Base-by-base conservation (phyloP, 2,329 filamentous ascomycete genomes). In the Paracamarosporium sp. region DNA sequence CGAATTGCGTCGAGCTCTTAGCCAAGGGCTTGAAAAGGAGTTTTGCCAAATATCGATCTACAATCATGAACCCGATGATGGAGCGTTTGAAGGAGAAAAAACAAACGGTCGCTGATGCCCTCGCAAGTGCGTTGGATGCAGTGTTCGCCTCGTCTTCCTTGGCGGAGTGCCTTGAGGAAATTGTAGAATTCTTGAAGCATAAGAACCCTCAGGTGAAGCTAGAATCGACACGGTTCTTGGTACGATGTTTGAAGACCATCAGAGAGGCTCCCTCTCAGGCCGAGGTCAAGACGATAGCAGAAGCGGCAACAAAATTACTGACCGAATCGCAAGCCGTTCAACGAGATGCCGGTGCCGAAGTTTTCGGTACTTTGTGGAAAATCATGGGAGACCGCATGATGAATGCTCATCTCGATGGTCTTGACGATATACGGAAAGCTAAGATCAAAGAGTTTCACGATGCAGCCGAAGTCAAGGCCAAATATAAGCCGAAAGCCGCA, bases 171-270 rank as follows among this genome's bases (percentile, higher is more conserved):
- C 79, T 98, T n/a, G 93, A 97, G 71, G 95, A 99, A 61, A 96
- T 92, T 7, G 78, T 92, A 0, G 86, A 95, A 56, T 96, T 90
- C 64, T 79, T 98, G 30, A 88, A 88, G 65, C 92, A 97, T 84
- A 99, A 99, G 79, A 99, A 99, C 73, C 95, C 95, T 0, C 93
- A 97, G 71, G 91, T 99, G 62, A 99, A 99, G 79, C 92, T 97
- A 68, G 93, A 96, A 60, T 96, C 92, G 0, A 90, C 96, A 79
- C 92, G 92, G 62, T 98, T 99, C 69, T 82, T 99, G n/a, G 90
- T 96, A 48, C 87, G 95, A 62, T 94, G 90, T 72, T 82, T 99
- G 44, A 89, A 90, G 64, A 92, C 87, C 0, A 97, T 94, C 0
- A 85, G 89, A 65, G 90, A 92, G 17, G 92, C 95, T 3, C 96